Base-by-base conservation (phyloP, 1,284 basidiomycete genomes). In the Lignosus rhinocerotis region DNA sequence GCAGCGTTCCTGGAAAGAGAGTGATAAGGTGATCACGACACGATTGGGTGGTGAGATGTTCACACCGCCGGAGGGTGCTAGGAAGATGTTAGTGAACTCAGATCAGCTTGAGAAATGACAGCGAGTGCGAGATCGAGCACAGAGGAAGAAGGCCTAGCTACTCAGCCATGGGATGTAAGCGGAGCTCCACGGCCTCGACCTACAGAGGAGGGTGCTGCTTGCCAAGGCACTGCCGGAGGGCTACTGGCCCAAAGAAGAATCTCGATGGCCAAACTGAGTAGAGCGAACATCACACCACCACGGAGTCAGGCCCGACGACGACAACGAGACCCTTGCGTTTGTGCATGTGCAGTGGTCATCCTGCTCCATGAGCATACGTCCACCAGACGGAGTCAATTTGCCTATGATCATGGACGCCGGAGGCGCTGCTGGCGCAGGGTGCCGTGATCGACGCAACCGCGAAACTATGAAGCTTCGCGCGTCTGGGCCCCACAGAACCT, bases 401-500 rank as follows among this genome's bases (percentile, higher is more conserved):
- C 38, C 39, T 32, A 19, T 32, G 36, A 6, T 19, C 50, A 42
- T 42, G 50, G 50, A 42, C 50, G 38, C 39, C 49, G 38, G 50
- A 34, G 48, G 33, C 48, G 21, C 34, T 25, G 50, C 50, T 31
- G 50, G 38, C 25, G 16, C 30, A 39, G 12, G 38, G 25, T 42
- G 38, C 50, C 50, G 30, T 32, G 50, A 51, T 51, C 39, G 50
- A 51, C 39, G 38, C 30, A 51, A 30, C 50, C 50, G 50, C 50
- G 50, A 51, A 51, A 51, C 50, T 39, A 33, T 30, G 39, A 51
- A 51, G 25, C 50, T 51, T 51, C 50, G 39, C 16, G 21, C 39
- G 50, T 42, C 50, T 51, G 38, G 50, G 50, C 48, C 34, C 34
- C 36, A 32, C n/a, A 50, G 17, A 6, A 16, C 34, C 9, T 30